phyloP scores from a whole-genome alignment of 2,329 filamentous ascomycete genomes.

The Akanthomyces uredinophilus region DNA sequence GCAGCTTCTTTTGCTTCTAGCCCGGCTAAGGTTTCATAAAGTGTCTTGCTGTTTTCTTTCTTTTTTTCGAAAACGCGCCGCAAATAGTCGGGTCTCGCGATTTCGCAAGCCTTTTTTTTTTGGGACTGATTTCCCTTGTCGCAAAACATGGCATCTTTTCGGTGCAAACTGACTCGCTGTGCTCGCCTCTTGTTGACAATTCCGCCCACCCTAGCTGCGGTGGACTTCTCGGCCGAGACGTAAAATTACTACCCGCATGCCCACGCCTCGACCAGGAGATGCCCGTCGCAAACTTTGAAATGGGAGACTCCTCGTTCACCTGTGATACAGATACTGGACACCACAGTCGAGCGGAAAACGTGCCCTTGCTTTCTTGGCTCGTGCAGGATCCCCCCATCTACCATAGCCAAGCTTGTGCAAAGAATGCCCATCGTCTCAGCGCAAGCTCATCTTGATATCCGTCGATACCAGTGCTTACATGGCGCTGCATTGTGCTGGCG shows the following conservation, averaged over 20 bases:
- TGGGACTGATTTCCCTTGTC: background rate
- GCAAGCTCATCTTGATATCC: background rate
- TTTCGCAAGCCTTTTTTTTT: background rate
- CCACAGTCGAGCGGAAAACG: background rate
- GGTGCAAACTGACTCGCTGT: background rate
- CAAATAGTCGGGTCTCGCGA: background rate
- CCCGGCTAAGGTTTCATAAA: background rate
- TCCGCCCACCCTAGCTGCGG: background rate
- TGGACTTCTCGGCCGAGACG: background rate
- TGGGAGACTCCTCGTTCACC: background rate
- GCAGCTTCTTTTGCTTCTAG: background rate
- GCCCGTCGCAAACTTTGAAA: background rate
- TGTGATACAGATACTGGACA: background rate
- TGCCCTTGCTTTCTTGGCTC: background rate
- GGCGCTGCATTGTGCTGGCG: background rate
- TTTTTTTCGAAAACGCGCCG: background rate
- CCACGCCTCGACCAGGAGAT: background rate
- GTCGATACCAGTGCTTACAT: slow-evolving; percentile 1
- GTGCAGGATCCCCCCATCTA: background rate
- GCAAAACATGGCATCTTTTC: background rate
- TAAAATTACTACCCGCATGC: background rate
- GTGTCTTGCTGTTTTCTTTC: background rate
- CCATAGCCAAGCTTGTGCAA: no score
- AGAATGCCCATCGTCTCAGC: no score
- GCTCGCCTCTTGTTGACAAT: background rate